Conservation (phyloP, 805 yeast species). For the Candida arabinofermentans region DNA sequence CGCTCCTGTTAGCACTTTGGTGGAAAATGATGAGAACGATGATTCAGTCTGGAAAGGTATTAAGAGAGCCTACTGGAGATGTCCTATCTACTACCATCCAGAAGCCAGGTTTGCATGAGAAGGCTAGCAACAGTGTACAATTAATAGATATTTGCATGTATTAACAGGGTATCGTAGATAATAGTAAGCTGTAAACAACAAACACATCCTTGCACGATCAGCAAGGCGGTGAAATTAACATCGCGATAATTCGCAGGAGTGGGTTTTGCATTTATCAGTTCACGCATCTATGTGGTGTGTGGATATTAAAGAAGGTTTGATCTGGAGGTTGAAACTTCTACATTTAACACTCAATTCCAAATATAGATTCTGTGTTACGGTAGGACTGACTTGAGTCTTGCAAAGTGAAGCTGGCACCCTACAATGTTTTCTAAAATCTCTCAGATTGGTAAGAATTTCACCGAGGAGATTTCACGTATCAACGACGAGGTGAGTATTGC, state of each 20-base stretch:
- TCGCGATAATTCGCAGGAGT: no score
- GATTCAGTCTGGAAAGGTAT: slow-evolving; percentile 59
- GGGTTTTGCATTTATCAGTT: no score
- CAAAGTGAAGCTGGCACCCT: not conserved
- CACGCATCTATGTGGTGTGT: no score
- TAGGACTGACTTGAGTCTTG: not conserved
- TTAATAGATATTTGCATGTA: no score
- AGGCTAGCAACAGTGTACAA: not conserved
- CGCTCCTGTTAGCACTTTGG: slow-evolving; percentile 41
- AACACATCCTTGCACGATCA: no score
- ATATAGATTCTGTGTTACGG: no score
- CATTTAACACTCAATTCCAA: not conserved
- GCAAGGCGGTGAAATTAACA: no score
- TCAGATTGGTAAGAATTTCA: slow-evolving; percentile 58
- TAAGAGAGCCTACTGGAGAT: slow-evolving; percentile 62
- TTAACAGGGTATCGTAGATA: no score
- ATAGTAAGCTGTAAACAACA: no score
- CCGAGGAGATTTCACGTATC: slow-evolving; percentile 50
- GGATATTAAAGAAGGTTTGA: no score
- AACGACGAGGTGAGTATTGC: slow-evolving; percentile 29
- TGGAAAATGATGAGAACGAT: slow-evolving; percentile 30
- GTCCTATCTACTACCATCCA: slow-evolving; percentile 66
- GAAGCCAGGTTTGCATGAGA: slow-evolving; percentile 43
- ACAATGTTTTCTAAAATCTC: slow-evolving; percentile 53
- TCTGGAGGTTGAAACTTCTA: no score